Evolutionary conservation across 179 eudicot genomes (phyloP).

Genomic region (Monotropa hypopitys): DNA sequence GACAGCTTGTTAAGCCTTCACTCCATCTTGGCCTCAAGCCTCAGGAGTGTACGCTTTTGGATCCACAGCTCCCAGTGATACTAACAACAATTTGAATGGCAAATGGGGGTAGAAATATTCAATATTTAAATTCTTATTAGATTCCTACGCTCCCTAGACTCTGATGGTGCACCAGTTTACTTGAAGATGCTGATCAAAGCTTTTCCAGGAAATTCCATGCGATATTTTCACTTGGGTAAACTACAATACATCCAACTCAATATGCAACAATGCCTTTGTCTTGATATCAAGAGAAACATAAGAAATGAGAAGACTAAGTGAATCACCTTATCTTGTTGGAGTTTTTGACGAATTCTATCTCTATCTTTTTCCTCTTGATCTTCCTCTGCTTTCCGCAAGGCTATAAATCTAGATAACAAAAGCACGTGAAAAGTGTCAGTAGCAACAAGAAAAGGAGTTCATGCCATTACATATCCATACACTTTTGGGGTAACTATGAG

Average conservation of each 20-base stretch:
- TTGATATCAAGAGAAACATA: slow-evolving; percentile 8
- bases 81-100: slow-evolving; percentile 7
- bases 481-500: neutral
- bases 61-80: neutral
- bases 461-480: neutral
- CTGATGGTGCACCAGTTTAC: neutral
- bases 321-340: slow-evolving; percentile 63
- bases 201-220: neutral
- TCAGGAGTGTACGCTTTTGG: neutral
- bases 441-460: neutral
- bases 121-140: neutral
- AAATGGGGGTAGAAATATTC: neutral
- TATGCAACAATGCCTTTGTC: neutral
- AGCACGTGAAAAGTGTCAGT: neutral
- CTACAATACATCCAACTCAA: neutral
- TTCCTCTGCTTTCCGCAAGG: slow-evolving; percentile 45
- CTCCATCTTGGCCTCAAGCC: neutral
- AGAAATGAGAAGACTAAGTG: neutral
- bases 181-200: neutral
- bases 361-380: slow-evolving; percentile 50
- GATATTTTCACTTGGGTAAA: neutral
- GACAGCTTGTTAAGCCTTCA: neutral
- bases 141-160: neutral
- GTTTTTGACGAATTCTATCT: slow-evolving; percentile 51
- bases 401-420: slow-evolving; percentile 29